Base-by-base conservation (phyloP, 2,329 filamentous ascomycete genomes). In the Arthrobotrys entomopaga region DNA sequence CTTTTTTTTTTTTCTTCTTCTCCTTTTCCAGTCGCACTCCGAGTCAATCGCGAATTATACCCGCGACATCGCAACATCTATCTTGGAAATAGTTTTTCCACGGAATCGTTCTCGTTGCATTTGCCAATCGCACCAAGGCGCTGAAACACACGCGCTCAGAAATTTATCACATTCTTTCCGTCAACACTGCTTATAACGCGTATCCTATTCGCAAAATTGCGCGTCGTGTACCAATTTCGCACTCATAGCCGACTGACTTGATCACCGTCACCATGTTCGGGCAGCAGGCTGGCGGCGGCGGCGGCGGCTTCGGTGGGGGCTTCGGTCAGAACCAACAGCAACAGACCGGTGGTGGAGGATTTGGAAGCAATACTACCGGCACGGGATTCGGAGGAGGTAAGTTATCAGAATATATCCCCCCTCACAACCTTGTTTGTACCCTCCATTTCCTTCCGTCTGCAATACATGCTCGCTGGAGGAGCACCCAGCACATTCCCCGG, bases 371-470 rank as follows among this genome's bases (percentile, higher is more conserved):
- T 57, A 58, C 66, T 5, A 72, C 71, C 29, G 70, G 65, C 22
- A 59, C 65, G 40, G 61, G 61, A 24, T 79, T 79, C 67, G 77
- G 78, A 69, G 77, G 78, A 67, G 54, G 74, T 57, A 64, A 77
- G 53, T 73, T 50, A 16, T 57, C n/a, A 19, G 7, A 52, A 40
- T 52, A 15, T 54, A 24, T 42, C 52, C 20, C 50, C 53, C 46
- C 26, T 49, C 24, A 24, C 43, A 52, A 8, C 26, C 19, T 22
- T 49, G 29, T 52, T 10, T 43, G 15, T 40, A 46, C n/a, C 61
- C 40, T 50, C 24, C 29, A 13, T 16, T 53, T 16, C 58, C 56
- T 46, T 19, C 22, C 16, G 26, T 57, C 49, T 50, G 52, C 56
- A 38, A 65, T 16, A 60, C 34, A 38, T 40, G 49, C 61, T 66